Evolutionary conservation across 805 yeast species (phyloP).

Genomic region (Saccharomycopsis fodiens): DNA sequence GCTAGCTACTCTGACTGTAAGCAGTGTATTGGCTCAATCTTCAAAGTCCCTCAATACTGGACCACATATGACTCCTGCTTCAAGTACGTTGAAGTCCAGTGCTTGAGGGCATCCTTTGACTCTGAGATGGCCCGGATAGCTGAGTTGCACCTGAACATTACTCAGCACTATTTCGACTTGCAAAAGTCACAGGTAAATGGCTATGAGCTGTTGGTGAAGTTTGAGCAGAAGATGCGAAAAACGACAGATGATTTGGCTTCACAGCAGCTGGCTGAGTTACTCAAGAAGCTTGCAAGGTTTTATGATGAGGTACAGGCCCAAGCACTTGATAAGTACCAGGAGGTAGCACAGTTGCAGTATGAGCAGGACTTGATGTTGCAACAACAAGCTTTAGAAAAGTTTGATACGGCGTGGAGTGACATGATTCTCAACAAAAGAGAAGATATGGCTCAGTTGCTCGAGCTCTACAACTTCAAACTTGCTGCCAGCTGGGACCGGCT

Average conservation of each 20-base stretch:
- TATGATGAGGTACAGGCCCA: background rate
- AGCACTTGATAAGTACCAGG: background rate
- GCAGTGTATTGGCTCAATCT: slow-evolving; percentile 9
- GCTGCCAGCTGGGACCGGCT: background rate
- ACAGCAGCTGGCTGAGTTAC: background rate
- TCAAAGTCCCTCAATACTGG: slow-evolving; percentile 18
- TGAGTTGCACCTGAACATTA: slow-evolving; percentile 13
- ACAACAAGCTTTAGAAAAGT: background rate
- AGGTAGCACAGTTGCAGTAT: background rate
- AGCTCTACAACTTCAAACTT: background rate
- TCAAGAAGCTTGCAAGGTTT: background rate
- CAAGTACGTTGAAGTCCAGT: slow-evolving; percentile 14
- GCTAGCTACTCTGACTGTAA: background rate
- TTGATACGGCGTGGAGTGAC: background rate
- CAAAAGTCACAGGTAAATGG: background rate
- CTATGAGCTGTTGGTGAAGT: background rate
- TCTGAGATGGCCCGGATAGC: slow-evolving; percentile 9
- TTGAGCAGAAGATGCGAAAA: background rate
- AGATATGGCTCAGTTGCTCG: background rate
- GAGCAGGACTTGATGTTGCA: background rate
- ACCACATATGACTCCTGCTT: slow-evolving; percentile 18
- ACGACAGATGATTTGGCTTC: background rate
- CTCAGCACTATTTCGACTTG: background rate
- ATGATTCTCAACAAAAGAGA: background rate
- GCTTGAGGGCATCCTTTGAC: slow-evolving; percentile 13